phyloP scores from a whole-genome alignment of 768 basidiomycete species.

The Boletus reticuloceps region DNA sequence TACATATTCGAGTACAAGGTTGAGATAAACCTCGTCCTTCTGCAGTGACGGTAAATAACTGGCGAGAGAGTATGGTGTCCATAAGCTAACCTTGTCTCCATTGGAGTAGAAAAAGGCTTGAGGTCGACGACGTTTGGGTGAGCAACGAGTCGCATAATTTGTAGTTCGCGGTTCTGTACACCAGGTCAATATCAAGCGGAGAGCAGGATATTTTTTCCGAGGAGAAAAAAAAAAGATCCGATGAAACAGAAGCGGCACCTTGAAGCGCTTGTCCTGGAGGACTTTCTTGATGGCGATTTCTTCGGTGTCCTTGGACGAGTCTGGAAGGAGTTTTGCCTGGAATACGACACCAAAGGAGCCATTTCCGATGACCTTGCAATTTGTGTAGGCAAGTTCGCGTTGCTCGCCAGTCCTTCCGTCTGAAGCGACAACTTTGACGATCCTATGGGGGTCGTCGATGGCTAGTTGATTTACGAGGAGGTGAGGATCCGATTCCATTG shows the following conservation, averaged over 20 bases:
- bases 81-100: slow-evolving; percentile 85
- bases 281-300: slow-evolving; percentile 99
- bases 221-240: slow-evolving; percentile 5
- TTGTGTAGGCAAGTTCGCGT: slow-evolving; percentile 88
- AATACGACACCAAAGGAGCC: slow-evolving; percentile 99
- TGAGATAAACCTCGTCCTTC: slow-evolving; percentile 99
- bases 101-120: slow-evolving; percentile 98
- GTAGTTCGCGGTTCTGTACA: slow-evolving; percentile 92
- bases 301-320: slow-evolving; percentile 58
- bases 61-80: slow-evolving; percentile 2
- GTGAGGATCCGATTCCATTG: slow-evolving; percentile 29
- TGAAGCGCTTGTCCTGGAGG: slow-evolving; percentile 99
- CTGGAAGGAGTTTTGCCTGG: slow-evolving; percentile 81
- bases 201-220: not conserved
- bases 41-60: slow-evolving; percentile 29
- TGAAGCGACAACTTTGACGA: slow-evolving; percentile 92
- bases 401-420: slow-evolving; percentile 92
- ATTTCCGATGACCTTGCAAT: slow-evolving; percentile 98
- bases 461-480: slow-evolving; percentile 40
- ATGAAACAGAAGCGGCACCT: slow-evolving; percentile 54
- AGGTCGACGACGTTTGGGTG: slow-evolving; percentile 99
- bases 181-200: slow-evolving; percentile 5
- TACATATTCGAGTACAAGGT: slow-evolving; percentile 98
- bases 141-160: slow-evolving; percentile 96
- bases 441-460: slow-evolving; percentile 94